These are phyloP conservation scores for Clavispora santaluciae DNA, from an alignment of 805 yeast genomes.

Conservation along the genomic window DNA sequence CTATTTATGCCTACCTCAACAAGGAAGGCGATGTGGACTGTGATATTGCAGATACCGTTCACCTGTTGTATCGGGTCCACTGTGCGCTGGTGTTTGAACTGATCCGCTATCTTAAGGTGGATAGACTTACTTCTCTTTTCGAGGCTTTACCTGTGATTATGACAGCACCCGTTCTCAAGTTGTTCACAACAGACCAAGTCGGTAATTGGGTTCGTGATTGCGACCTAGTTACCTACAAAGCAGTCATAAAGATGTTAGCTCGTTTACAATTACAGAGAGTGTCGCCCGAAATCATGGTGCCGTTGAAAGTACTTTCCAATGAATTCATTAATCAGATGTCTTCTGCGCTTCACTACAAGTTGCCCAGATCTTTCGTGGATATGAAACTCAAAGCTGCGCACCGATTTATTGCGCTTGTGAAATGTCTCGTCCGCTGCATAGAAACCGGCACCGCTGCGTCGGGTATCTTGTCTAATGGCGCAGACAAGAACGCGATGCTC, in stretches of 20 bases:
- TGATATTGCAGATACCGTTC: constrained; percentile 59
- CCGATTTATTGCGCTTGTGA: constrained; percentile 48
- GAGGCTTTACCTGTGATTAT: constrained; percentile 49
- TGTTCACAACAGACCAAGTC: constrained; percentile 47
- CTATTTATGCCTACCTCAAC: constrained; percentile 41
- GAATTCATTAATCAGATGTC: constrained; percentile 46
- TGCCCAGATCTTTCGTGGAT: constrained; percentile 48
- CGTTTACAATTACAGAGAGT: constrained; percentile 56
- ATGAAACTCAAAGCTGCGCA: constrained; percentile 52
- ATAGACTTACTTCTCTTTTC: constrained; percentile 51
- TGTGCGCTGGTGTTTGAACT: constrained; percentile 62
- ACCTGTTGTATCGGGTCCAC: constrained; percentile 58
- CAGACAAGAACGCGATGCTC: constrained; percentile 47
- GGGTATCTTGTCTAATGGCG: constrained; percentile 38
- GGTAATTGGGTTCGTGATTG: constrained; percentile 63
- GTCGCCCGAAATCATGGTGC: constrained; percentile 50
- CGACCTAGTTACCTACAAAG: constrained; percentile 58
- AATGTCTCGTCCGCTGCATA: constrained; percentile 50
- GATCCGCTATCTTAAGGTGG: constrained; percentile 62
- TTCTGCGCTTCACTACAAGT: constrained; percentile 28
- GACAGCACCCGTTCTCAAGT: constrained; percentile 57
- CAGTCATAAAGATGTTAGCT: constrained; percentile 53
- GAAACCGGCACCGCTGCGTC: constrained; percentile 50
- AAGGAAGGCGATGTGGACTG: constrained; percentile 36
- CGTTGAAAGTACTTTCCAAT: constrained; percentile 50